Evolutionary conservation across 2,329 filamentous ascomycete species (phyloP).

Genomic region (Colletotrichum spinosum): DNA sequence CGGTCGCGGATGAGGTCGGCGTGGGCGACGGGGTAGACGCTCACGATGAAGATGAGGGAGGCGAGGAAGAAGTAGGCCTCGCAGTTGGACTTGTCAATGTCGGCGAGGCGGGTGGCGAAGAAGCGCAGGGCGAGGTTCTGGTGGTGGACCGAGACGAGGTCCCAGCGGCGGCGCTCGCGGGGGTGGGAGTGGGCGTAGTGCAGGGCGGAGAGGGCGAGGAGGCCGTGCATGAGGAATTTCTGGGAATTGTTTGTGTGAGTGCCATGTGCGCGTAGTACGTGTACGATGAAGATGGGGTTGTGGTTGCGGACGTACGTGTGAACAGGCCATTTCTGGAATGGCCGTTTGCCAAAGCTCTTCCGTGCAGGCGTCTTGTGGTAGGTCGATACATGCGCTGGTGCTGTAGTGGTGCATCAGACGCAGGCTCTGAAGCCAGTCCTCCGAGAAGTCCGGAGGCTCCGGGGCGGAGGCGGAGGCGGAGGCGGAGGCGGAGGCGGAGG

Average conservation of each 20-base stretch:
- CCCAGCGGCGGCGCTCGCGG: constrained; percentile 39
- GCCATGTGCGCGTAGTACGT: background rate
- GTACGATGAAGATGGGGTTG: constrained; percentile 29
- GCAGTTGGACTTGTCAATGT: constrained; percentile 45
- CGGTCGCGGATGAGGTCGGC: constrained; percentile 23
- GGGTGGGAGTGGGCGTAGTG: constrained; percentile 45
- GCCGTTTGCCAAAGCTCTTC: constrained; percentile 36
- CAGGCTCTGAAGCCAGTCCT: constrained; percentile 48
- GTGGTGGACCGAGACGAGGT: constrained; percentile 47
- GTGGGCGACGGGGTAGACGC: constrained; percentile 44
- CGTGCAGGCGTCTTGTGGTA: constrained; percentile 41
- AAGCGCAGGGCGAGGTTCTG: constrained; percentile 47
- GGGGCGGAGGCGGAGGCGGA: background rate
- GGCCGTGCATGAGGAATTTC: constrained; percentile 46
- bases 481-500: background rate
- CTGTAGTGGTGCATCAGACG: constrained; percentile 52
- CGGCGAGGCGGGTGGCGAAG: constrained; percentile 42
- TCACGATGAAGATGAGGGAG: constrained; percentile 47
- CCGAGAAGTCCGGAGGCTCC: constrained; percentile 38
- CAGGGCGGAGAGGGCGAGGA: constrained; percentile 47
- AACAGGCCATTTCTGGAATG: constrained; percentile 33
- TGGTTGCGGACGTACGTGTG: constrained; percentile 19
- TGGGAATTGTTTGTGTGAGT: constrained; percentile 19
- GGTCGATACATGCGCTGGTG: constrained; percentile 43
- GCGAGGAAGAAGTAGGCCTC: constrained; percentile 47